Evolutionary conservation across 352 stramenopile genomes (phyloP), one percentile per base, ranked within the genome.

Genomic region (Saprolegnia diclina): DNA sequence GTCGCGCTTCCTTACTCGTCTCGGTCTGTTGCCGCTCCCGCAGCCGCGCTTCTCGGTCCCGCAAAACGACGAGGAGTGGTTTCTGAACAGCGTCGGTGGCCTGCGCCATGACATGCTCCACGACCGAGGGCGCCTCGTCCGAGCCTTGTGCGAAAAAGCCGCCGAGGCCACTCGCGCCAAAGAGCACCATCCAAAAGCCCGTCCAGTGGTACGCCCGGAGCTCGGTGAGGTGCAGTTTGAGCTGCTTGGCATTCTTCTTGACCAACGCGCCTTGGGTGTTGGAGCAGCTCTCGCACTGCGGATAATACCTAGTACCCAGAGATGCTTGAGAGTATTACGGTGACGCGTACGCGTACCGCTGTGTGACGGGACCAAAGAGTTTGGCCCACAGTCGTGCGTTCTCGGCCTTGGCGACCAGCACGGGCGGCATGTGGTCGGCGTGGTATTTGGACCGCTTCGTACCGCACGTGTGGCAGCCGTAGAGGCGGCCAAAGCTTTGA

Each of bases 381-480:
- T 52, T 54, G 4, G 50, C 42, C 65, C 48, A 67, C 4, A 52
- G 59, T 24, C 57, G 18, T 32, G 46, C 16, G 40, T 22, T 21
- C 77, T 93, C 87, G 87, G 65, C 73, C 88, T 92, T n/a, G 85
- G 87, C 63, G 19, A 69, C 63, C 14, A 69, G 53, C n/a, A 69
- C 63, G 5, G 63, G 63, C 0, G 87, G 87, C 83, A 91, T 90
- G 75, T 95, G 87, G 63, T 95, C 87, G 52, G 82, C 87, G 50
- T 92, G 83, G 56, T 88, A 95, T 57, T 81, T 80, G 45, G 45
- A 59, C 9, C 66, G 74, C 70, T 87, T 88, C 10, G 85, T 69
- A 22, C 87, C 87, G 59, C 87, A 95, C 22, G 87, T 95, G 70
- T 95, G 87, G 72, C 87, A 95, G 19, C 87, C 87, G 42, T 79